These are phyloP conservation scores for Hypoxylon intermedium DNA, from an alignment of 495 filamentous ascomycete species.

Conservation along the genomic window DNA sequence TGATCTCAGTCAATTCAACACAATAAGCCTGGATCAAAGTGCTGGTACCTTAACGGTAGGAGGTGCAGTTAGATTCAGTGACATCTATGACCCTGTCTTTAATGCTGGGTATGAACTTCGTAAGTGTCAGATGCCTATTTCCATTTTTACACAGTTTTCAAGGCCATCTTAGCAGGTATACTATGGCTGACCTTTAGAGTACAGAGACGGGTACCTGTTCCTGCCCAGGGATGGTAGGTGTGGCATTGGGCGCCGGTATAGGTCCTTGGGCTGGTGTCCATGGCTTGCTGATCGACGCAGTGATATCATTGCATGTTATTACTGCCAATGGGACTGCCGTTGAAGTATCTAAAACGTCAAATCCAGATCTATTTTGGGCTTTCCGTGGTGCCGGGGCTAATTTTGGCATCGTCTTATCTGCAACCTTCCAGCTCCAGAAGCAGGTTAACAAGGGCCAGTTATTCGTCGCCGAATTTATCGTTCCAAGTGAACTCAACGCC, in stretches of 20 bases:
- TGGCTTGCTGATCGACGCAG: conserved; percentile 47
- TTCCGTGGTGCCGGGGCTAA: conserved; percentile 58
- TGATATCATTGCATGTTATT: conserved; percentile 45
- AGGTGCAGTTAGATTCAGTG: conserved; percentile 7
- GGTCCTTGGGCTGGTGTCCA: conserved; percentile 45
- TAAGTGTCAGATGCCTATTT: conserved; percentile 18
- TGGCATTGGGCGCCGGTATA: conserved; percentile 51
- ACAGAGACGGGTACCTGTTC: neutral
- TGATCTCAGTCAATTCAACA: conserved; percentile 41
- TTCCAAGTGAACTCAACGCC: conserved; percentile 23
- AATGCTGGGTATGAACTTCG: conserved; percentile 42
- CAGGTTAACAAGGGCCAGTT: conserved; percentile 37
- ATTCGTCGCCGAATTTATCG: conserved; percentile 42
- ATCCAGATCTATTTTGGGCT: conserved; percentile 57
- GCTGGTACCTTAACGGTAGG: conserved; percentile 36
- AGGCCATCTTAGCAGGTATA: no score
- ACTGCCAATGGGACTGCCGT: conserved; percentile 44
- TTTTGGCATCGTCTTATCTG: conserved; percentile 57
- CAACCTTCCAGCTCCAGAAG: conserved; percentile 43
- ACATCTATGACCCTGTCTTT: conserved; percentile 38
- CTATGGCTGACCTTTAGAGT: neutral
- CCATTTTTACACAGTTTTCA: no score
- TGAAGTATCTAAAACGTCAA: conserved; percentile 40
- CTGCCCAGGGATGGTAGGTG: conserved; percentile 43
- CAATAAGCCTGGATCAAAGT: conserved; percentile 21